Evolutionary conservation across 164 flowering plant species (phyloP).

Genomic region (Vitis amurensis): DNA sequence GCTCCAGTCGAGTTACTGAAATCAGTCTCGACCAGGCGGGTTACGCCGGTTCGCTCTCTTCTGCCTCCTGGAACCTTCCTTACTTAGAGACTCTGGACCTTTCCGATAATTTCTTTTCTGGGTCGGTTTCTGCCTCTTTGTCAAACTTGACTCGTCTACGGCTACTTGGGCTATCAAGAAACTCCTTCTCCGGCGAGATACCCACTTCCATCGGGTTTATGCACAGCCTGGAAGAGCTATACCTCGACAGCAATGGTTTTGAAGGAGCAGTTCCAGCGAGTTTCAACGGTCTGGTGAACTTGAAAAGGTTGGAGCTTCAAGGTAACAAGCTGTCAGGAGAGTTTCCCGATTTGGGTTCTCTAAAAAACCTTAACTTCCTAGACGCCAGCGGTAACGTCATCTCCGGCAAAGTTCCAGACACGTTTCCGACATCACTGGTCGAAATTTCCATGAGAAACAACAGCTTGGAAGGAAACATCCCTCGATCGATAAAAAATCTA

Average conservation of each 20-base stretch:
- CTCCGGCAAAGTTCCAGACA: constrained; percentile 55
- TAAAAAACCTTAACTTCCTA: constrained; percentile 42
- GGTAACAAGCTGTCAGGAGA: constrained; percentile 57
- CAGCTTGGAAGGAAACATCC: constrained; percentile 42
- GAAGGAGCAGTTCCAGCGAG: constrained; percentile 53
- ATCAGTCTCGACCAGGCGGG: constrained; percentile 83
- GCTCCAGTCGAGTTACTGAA: constrained; percentile 64
- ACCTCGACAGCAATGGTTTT: constrained; percentile 64
- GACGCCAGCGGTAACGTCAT: constrained; percentile 69
- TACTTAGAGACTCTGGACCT: constrained; percentile 64
- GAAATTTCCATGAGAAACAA: constrained; percentile 76
- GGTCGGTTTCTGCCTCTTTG: constrained; percentile 57
- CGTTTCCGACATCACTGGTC: constrained; percentile 52
- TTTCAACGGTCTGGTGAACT: constrained; percentile 36
- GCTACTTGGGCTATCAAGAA: constrained; percentile 61
- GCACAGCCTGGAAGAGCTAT: constrained; percentile 59
- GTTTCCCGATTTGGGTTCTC: constrained; percentile 58
- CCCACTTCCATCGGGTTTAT: constrained; percentile 64
- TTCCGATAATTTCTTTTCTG: constrained; percentile 61
- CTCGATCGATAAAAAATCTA: constrained; percentile 23
- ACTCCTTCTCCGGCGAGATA: constrained; percentile 71
- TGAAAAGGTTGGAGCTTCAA: constrained; percentile 71
- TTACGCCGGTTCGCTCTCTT: constrained; percentile 61
- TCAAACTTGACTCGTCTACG: constrained; percentile 53
- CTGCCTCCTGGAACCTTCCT: constrained; percentile 53